phyloP scores from a whole-genome alignment of 176 grass and related monocot species.

The Melocanna baccifera region DNA sequence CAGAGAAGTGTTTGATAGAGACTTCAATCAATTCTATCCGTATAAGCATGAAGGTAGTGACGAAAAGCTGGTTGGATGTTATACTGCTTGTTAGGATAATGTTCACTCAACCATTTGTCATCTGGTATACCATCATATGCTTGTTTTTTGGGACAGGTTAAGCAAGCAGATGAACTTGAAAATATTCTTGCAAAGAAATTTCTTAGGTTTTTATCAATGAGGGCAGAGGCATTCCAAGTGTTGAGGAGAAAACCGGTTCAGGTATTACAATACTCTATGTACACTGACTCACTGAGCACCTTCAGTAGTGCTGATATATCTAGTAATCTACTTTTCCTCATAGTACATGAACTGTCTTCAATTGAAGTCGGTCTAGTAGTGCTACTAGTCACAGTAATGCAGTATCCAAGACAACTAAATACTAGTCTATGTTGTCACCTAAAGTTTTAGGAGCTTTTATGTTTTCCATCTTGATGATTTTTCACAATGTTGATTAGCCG shows the following conservation, averaged over 20 bases:
- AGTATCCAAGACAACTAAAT: not conserved
- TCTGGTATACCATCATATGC: not conserved
- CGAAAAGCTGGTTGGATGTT: not conserved
- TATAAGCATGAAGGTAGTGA: constrained; percentile 87
- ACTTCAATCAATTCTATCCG: constrained; percentile 93
- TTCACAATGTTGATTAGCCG: not conserved
- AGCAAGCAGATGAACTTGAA: constrained; percentile 96
- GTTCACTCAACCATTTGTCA: not conserved
- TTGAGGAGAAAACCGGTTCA: constrained; percentile 95
- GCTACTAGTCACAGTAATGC: not conserved
- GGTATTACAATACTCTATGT: constrained; percentile 41
- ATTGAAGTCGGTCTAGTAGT: not conserved
- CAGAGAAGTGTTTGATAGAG: constrained; percentile 96
- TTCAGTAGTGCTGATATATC: not conserved
- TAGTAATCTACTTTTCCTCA: not conserved
- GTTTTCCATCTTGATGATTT: not conserved
- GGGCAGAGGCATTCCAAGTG: constrained; percentile 94
- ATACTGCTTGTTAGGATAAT: not conserved
- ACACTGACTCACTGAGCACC: not conserved
- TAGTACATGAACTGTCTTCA: not conserved
- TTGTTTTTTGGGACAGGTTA: constrained; percentile 59
- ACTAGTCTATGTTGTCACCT: not conserved
- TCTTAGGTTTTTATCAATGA: constrained; percentile 95
- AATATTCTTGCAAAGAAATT: constrained; percentile 98
- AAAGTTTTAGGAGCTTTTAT: not conserved